A percentile compares a stretch with the other conserved stretches of the same genome.
These are phyloP conservation scores for Penicillium freii DNA, from an alignment of 2,329 filamentous ascomycete genomes.

Conservation along the genomic window DNA sequence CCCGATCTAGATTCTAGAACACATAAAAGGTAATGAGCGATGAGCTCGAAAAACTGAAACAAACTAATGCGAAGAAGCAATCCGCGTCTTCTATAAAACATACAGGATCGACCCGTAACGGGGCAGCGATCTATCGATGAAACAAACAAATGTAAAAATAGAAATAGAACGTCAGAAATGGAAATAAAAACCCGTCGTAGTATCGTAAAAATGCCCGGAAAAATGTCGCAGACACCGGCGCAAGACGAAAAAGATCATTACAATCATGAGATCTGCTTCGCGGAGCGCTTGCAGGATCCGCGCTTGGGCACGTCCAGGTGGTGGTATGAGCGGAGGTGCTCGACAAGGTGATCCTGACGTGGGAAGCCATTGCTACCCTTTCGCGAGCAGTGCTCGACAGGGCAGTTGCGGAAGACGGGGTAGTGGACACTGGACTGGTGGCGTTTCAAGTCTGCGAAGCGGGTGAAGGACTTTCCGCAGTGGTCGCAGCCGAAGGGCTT, in stretches of 20 bases:
- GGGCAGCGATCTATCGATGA: background rate
- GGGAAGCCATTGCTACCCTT: conserved; percentile 54
- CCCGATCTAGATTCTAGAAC: conserved; percentile 7
- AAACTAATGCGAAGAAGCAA: background rate
- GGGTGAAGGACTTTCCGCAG: conserved; percentile 44
- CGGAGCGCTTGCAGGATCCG: conserved; percentile 30
- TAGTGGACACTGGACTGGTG: conserved; percentile 50
- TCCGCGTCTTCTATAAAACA: conserved; percentile 1
- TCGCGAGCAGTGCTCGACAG: conserved; percentile 44
- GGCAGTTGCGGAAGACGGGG: conserved; percentile 46
- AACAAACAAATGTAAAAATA: background rate
- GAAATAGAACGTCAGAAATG: background rate
- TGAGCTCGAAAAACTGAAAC: background rate
- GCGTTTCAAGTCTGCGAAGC: conserved; percentile 51
- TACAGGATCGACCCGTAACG: background rate
- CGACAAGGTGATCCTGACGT: conserved; percentile 56
- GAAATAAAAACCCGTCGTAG: background rate
- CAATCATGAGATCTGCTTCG: conserved; percentile 16
- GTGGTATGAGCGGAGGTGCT: conserved; percentile 58
- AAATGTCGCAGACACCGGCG: background rate
- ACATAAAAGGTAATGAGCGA: background rate
- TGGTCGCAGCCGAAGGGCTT: conserved; percentile 36
- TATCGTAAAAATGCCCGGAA: background rate
- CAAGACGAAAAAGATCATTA: background rate
- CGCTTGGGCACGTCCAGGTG: conserved; percentile 48